Conservation (phyloP, 768 basidiomycete species). For the Auricularia sp. region DNA sequence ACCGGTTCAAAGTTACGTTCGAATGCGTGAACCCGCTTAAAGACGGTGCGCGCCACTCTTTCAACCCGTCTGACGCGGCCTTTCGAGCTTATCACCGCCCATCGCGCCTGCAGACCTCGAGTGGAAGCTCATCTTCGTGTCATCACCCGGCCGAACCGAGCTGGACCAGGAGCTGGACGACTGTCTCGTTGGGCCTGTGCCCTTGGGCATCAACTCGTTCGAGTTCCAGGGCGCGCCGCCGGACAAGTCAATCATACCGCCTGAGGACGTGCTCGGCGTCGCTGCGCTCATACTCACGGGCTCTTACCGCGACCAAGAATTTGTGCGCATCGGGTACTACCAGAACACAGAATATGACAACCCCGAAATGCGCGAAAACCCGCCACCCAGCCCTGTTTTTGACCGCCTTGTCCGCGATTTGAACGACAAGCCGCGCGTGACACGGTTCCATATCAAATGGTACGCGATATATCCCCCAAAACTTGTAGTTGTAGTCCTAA, state of each 20-base stretch:
- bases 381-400: constrained; percentile 59
- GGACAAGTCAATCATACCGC: constrained; percentile 71
- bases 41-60: constrained; percentile 49
- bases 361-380: constrained; percentile 75
- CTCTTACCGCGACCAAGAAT: constrained; percentile 93
- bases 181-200: constrained; percentile 95
- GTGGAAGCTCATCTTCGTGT: constrained; percentile 96
- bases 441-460: constrained; percentile 42
- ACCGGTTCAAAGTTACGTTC: constrained; percentile 91
- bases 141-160: constrained; percentile 81
- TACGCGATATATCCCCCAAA: constrained; percentile 2
- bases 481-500: not conserved
- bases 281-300: constrained; percentile 95
- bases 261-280: constrained; percentile 88
- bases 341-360: constrained; percentile 98
- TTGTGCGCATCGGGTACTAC: constrained; percentile 98
- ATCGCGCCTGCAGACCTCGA: constrained; percentile 62
- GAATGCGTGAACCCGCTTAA: constrained; percentile 88
- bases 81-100: not conserved
- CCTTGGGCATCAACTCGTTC: constrained; percentile 93
- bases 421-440: constrained; percentile 86
- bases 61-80: not conserved
- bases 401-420: constrained; percentile 79
- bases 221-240: constrained; percentile 89
- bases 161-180: constrained; percentile 97